Evolutionary conservation across 179 eudicot species (phyloP), one percentile per base, ranked within the genome.

Genomic region (Corrigiola litoralis): DNA sequence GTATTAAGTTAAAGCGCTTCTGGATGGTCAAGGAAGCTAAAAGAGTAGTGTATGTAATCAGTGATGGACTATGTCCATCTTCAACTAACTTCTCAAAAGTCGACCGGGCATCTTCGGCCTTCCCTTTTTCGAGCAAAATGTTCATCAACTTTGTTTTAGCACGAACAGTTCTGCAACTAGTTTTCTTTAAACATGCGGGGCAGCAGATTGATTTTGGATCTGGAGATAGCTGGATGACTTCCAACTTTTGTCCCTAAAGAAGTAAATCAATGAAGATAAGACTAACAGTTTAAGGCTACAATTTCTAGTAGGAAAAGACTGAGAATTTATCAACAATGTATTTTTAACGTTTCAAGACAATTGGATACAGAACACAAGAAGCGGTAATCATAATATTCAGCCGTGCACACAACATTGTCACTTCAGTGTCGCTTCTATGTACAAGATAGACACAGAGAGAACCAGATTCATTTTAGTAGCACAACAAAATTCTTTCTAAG

Each of bases 31-130:
- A 76, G 56, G 81, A 70, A 34, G 89, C 85, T 73, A 86, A 75
- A 25, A 86, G 84, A 52, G 92, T 86, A 34, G 92, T 86, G 83
- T 82, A 86, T 55, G 92, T 80, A 70, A 84, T 77, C 31, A 86
- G 77, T 25, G 92, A 81, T 41, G 92, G 92, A 45, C 27, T 68
- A 54, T 86, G 92, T 46, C 92, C 92, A 28, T 69, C 77, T 63
- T 72, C 69, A 49, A 82, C 72, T 68, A 86, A 46, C 67, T 75
- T 79, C 33, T 77, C 72, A 44, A 86, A 86, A 36, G 82, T 68
- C 28, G 68, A 53, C 29, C 32, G 82, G n/a, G 77, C 84, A 38
- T 86, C 89, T 36, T 78, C 76, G 20, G 89, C 77, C 57, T 80
- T 84, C 73, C 84, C 84, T 38, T 76, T 75, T 32, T 82, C 84